Conservation (phyloP, 2,329 filamentous ascomycete species). For the Neonectria punicea region DNA sequence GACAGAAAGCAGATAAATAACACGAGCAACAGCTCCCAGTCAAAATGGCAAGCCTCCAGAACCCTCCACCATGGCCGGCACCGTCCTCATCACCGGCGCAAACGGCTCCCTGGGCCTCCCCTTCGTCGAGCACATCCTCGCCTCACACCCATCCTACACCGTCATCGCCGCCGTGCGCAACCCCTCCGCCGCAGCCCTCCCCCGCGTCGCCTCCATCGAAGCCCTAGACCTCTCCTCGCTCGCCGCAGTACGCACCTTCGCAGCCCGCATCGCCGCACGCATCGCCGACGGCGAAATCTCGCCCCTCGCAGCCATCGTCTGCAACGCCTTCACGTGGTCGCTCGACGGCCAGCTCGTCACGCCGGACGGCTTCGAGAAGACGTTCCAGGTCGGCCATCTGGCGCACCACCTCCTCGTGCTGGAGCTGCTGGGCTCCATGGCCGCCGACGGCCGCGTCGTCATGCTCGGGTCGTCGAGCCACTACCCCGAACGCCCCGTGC, state of each 20-base stretch:
- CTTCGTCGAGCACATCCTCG: conserved; percentile 30
- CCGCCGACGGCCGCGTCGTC: conserved; percentile 18
- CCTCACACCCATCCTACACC: conserved; percentile 32
- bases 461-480: conserved; percentile 30
- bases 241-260: conserved; percentile 17
- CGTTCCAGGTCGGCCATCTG: conserved; percentile 36
- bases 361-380: conserved; percentile 27
- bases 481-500: conserved; percentile 27
- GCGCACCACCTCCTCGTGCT: conserved; percentile 38
- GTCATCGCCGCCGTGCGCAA: conserved; percentile 49
- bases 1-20: neutral
- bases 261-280: neutral
- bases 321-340: conserved; percentile 35
- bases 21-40: neutral
- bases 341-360: conserved; percentile 23
- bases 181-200: conserved; percentile 42
- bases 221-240: conserved; percentile 29
- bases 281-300: conserved; percentile 19
- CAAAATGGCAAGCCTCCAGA: neutral
- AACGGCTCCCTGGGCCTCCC: conserved; percentile 48
- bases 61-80: conserved; percentile 41
- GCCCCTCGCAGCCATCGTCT: conserved; percentile 31
- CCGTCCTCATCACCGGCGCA: conserved; percentile 50
- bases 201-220: conserved; percentile 30
- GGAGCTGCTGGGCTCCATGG: conserved; percentile 32